A percentile compares a stretch with the other conserved stretches of the same genome.
Conservation (phyloP, 2,329 filamentous ascomycete genomes). For the Ascosphaera apis region DNA sequence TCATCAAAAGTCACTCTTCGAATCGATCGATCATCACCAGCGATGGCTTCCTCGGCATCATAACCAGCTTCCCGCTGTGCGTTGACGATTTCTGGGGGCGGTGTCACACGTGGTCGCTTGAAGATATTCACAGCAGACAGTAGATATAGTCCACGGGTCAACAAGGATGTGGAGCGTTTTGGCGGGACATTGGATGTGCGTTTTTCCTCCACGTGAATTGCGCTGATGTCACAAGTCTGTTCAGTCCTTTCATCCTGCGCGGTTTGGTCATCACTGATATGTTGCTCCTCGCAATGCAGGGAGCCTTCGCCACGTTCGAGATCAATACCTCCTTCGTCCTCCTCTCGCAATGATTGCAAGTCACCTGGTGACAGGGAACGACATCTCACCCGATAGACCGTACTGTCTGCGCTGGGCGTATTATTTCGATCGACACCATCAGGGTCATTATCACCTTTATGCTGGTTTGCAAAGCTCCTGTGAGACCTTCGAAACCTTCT, state of each 20-base stretch:
- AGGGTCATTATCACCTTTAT: neutral
- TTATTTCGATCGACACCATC: conserved; percentile 15
- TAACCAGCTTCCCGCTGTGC: conserved; percentile 16
- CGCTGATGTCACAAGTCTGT: neutral
- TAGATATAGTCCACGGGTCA: neutral
- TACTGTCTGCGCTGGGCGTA: conserved; percentile 38
- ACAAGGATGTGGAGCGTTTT: neutral
- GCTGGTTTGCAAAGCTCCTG: neutral
- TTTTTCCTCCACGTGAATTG: neutral
- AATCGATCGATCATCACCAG: neutral
- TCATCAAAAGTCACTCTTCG: neutral
- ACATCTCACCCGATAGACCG: conserved; percentile 40
- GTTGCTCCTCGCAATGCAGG: neutral
- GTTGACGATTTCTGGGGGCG: conserved; percentile 35
- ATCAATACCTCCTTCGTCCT: conserved; percentile 9
- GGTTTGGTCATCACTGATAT: neutral
- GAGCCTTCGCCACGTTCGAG: conserved; percentile 2
- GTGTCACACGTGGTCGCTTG: conserved; percentile 31
- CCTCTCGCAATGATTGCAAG: conserved; percentile 9
- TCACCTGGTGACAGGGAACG: conserved; percentile 21
- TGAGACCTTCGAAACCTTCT: neutral
- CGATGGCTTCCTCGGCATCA: neutral
- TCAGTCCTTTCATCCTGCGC: neutral
- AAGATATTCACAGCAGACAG: conserved; percentile 33
- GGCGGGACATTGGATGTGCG: neutral